Percentiles rank a stretch among this genome's conserved stretches.
These are phyloP conservation scores for Aspergillus sp. DNA, from an alignment of 2,329 filamentous ascomycete species.

Conservation along the genomic window DNA sequence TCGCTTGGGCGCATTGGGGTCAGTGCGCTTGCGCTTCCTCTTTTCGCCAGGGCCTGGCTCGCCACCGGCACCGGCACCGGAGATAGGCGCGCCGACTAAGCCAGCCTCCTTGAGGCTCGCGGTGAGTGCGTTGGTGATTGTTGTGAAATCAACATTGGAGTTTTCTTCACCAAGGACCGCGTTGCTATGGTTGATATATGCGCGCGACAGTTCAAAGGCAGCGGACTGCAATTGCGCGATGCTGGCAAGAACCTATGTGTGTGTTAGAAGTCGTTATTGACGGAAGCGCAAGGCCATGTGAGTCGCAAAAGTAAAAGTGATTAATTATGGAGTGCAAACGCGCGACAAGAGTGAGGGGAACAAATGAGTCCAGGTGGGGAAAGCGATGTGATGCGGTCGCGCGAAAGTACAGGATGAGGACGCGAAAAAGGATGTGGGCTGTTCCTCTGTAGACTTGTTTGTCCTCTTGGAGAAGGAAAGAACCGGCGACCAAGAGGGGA, in stretches of 20 bases:
- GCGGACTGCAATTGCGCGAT: constrained; percentile 77
- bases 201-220: constrained; percentile 74
- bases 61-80: constrained; percentile 36
- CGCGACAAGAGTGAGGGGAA: constrained; percentile 10
- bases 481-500: background rate
- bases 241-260: constrained; percentile 67
- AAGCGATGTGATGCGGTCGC: background rate
- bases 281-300: background rate
- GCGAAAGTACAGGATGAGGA: background rate
- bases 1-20: constrained; percentile 92
- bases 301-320: constrained; percentile 4
- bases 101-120: constrained; percentile 46
- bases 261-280: constrained; percentile 14
- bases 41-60: constrained; percentile 64
- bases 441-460: background rate
- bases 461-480: background rate
- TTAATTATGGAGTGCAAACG: constrained; percentile 11
- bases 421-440: background rate
- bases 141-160: constrained; percentile 54
- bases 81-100: constrained; percentile 41
- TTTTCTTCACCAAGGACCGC: constrained; percentile 68
- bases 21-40: constrained; percentile 85
- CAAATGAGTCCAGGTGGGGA: constrained; percentile 4
- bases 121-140: constrained; percentile 38
- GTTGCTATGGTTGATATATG: constrained; percentile 87